Evolutionary conservation across 2,329 filamentous ascomycete genomes (phyloP).

Genomic region (Diplodia sapinea): DNA sequence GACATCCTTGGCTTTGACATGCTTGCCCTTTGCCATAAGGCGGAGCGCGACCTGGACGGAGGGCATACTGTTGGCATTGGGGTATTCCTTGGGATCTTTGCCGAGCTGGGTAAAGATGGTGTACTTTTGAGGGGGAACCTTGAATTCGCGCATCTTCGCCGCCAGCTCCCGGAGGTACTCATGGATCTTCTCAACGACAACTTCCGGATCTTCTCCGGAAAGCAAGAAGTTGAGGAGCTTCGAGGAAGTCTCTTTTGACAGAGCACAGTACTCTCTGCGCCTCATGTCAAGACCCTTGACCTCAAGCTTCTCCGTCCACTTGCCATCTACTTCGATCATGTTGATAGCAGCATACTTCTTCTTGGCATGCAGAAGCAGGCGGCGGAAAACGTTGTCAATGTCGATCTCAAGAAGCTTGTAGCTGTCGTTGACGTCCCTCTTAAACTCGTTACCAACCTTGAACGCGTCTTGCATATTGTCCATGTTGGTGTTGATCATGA

Average conservation of each 20-base stretch:
- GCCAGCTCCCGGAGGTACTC: constrained; percentile 89
- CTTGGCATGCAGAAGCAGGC: constrained; percentile 92
- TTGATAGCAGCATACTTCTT: constrained; percentile 99
- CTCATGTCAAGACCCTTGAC: constrained; percentile 99
- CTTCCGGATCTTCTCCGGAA: constrained; percentile 89
- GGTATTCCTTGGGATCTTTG: constrained; percentile 91
- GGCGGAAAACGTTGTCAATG: constrained; percentile 95
- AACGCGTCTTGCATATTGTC: constrained; percentile 90
- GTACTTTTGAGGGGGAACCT: constrained; percentile 82
- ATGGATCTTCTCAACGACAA: constrained; percentile 87
- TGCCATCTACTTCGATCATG: constrained; percentile 85
- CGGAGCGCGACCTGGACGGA: constrained; percentile 94
- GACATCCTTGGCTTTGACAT: constrained; percentile 89
- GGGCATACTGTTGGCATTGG: constrained; percentile 92
- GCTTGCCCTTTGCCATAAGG: constrained; percentile 84
- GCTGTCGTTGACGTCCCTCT: constrained; percentile 89
- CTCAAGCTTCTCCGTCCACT: constrained; percentile 92
- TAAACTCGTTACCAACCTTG: constrained; percentile 93
- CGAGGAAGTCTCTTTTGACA: constrained; percentile 92
- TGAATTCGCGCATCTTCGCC: constrained; percentile 80
- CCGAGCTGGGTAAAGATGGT: constrained; percentile 98
- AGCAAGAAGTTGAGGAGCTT: constrained; percentile 92
- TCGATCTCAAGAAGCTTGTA: constrained; percentile 96
- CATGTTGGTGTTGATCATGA: constrained; percentile 99
- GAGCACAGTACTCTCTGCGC: constrained; percentile 91